Base-by-base conservation (phyloP, 176 grass and related monocot genomes). In the Leersia perrieri region DNA sequence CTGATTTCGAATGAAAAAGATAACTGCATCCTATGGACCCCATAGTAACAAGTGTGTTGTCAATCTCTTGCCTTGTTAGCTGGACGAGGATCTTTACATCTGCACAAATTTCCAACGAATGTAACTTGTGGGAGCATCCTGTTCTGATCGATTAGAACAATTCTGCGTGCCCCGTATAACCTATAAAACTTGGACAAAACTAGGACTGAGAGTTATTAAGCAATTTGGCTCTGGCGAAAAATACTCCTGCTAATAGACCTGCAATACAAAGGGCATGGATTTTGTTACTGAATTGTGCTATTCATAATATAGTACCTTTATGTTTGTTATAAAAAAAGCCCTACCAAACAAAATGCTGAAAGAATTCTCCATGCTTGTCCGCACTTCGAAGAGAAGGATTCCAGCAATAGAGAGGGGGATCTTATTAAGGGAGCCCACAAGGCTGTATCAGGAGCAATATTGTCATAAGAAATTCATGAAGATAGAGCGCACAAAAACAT, bases 341-440 rank as follows among this genome's bases (percentile, higher is more conserved):
- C 12, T 94, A 98, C 95, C 92, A 10, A 94, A 90, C 66, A 98
- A 22, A 83, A 94, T 91, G 63, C 95, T 94, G 18, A 87, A 57
- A 34, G 90, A 87, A 63, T 98, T 98, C 78, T 94, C 74, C 42
- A 98, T 26, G 90, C 95, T 94, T 63, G 95, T 98, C 40, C 74
- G 81, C 11, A 98, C 95, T 49, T 93, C 88, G 79, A 98, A 98
- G 66, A 98, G 85, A 60, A 93, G 29, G 53, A 98, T 92, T 60
- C 92, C 95, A 60, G 88, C 86, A 25, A 98, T 28, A 18, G 95
- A 98, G 31, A 98, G 92, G 74, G 95, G 95, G 68, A 98, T 98
- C 90, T 98, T 98, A 74, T 98, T 98, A 58, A 98, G 74, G 18
- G 95, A 98, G 2, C 92, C 95, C 60, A 98, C 90, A 85, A 98